Conservation (phyloP, 2,329 filamentous ascomycete genomes). For the Penicillium italicum region DNA sequence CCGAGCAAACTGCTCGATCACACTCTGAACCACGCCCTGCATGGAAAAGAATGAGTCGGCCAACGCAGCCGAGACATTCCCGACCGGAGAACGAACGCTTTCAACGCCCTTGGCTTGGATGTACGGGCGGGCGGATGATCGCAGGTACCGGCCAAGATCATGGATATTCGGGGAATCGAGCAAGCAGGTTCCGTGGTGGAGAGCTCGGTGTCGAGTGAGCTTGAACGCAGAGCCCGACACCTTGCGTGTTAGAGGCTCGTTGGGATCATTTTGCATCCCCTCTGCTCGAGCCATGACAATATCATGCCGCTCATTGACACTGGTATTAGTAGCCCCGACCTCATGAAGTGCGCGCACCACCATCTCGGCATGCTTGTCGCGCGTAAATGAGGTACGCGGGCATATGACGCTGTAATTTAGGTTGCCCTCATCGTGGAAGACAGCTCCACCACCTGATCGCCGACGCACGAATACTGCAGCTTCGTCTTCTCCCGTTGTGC, state of each 20-base stretch:
- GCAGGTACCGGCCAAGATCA: conserved; percentile 65
- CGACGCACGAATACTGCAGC: conserved; percentile 69
- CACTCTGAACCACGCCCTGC: conserved; percentile 49
- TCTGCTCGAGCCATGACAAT: conserved; percentile 67
- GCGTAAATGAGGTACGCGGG: conserved; percentile 70
- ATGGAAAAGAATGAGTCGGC: conserved; percentile 49
- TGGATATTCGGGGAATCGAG: conserved; percentile 71
- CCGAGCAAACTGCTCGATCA: conserved; percentile 61
- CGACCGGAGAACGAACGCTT: conserved; percentile 80
- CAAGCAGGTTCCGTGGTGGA: conserved; percentile 92
- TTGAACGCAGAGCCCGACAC: conserved; percentile 95
- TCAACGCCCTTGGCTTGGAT: conserved; percentile 83
- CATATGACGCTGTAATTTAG: conserved; percentile 93
- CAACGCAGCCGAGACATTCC: conserved; percentile 65
- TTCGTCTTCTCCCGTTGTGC: conserved; percentile 15
- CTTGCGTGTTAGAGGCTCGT: conserved; percentile 57
- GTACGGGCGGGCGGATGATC: conserved; percentile 71
- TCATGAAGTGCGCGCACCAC: conserved; percentile 73
- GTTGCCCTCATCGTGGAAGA: conserved; percentile 91
- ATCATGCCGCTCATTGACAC: conserved; percentile 88
- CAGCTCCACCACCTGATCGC: conserved; percentile 82
- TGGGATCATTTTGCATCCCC: conserved; percentile 14
- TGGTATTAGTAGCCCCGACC: conserved; percentile 49
- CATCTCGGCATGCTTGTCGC: conserved; percentile 88
- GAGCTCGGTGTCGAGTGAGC: conserved; percentile 70